Evolutionary conservation across 169 alveolate species (phyloP), one percentile per base, ranked within the genome.

Genomic region (Eimeria praecox): DNA sequence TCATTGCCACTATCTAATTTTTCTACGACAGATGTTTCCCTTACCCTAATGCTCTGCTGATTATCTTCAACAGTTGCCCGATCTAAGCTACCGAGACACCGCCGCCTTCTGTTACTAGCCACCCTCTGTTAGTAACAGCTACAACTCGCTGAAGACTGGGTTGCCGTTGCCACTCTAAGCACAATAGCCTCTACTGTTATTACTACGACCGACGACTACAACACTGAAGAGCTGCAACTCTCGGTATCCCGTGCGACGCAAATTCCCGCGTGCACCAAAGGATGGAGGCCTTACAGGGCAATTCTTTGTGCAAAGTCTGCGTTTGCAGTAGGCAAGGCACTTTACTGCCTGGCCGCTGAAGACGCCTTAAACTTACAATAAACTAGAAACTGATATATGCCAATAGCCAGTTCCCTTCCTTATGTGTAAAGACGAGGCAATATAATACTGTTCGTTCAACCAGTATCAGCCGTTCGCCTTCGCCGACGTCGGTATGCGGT

Each of bases 401-500:
- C 80, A 69, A 69, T 16, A 33, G 38, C 75, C 0, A 24, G 80
- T 69, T 33, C 30, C 2, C 80, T 14, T 69, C 10, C n/a, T 33
- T 22, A 35, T 12, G 46, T 44, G 3, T 4, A 69, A 69, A 12
- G 49, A 35, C n/a, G 27, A 14, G n/a, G 10, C 33, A 1, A 69
- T 20, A 16, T 3, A 8, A 33, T 4, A 20, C n/a, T 59, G 69
- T 59, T 33, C 46, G 77, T 66, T 33, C 49, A 69, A 69, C 14
- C 20, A 3, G 3, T 44, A 44, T 77, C 59, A 77, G 87, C 75
- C 3, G 30, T 46, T n/a, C 73, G 27, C 71, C 59, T 83, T 83
- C 22, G 77, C 73, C 16, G 91, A 27, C 8, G 82, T 62, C 6
- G 93, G 82, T 38, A 86, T 56, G 80, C 93, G 93, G 80, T 40